Evolutionary conservation across 2,329 filamentous ascomycete species (phyloP).

Genomic region (Colletotrichum neosansevieriae): DNA sequence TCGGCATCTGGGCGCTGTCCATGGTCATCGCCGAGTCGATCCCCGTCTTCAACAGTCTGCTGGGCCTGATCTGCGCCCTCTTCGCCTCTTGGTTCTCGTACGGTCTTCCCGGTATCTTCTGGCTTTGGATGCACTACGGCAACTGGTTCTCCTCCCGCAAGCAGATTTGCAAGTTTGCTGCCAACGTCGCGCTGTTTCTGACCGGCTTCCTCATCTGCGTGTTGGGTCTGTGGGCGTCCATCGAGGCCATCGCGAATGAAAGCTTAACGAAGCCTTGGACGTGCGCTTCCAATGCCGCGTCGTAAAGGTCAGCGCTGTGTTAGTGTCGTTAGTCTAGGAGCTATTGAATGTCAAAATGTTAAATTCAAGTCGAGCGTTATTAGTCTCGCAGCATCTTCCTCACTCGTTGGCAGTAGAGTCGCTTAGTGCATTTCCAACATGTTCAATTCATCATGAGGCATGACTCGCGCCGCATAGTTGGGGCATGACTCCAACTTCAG

Average conservation of each 20-base stretch:
- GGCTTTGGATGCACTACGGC: slow-evolving; percentile 61
- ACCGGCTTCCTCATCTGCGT: slow-evolving; percentile 52
- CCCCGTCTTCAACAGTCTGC: slow-evolving; percentile 75
- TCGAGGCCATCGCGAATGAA: slow-evolving; percentile 51
- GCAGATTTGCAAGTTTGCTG: slow-evolving; percentile 48
- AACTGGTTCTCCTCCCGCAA: slow-evolving; percentile 51
- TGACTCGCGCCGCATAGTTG: background rate
- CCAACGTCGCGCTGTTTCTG: slow-evolving; percentile 49
- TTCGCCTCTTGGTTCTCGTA: slow-evolving; percentile 77
- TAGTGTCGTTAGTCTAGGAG: slow-evolving; percentile 14
- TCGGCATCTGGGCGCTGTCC: slow-evolving; percentile 68
- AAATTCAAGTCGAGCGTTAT: background rate
- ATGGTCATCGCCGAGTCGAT: slow-evolving; percentile 78
- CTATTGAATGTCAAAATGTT: background rate
- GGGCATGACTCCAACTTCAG: background rate
- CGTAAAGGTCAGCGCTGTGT: background rate
- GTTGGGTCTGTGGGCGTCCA: slow-evolving; percentile 55
- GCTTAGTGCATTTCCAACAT: no score
- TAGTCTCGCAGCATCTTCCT: no score
- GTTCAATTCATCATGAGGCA: no score
- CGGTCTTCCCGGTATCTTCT: slow-evolving; percentile 60
- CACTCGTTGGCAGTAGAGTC: no score
- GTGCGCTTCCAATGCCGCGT: slow-evolving; percentile 47
- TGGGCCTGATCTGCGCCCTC: slow-evolving; percentile 72
- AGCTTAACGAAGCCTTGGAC: slow-evolving; percentile 51